Evolutionary conservation across 2,329 filamentous ascomycete genomes (phyloP).

Genomic region (Phoma sp.): DNA sequence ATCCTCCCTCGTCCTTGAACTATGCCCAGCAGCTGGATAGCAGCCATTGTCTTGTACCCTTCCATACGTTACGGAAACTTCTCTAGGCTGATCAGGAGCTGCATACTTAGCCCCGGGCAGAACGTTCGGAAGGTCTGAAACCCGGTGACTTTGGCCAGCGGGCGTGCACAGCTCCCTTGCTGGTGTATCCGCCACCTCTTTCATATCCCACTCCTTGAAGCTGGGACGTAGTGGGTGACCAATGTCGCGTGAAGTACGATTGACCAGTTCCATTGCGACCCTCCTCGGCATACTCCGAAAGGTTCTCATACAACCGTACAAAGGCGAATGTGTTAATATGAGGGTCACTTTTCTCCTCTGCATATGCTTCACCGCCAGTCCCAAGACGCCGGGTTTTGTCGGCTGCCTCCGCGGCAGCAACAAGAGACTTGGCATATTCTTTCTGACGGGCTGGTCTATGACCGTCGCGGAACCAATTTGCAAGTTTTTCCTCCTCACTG

Average conservation of each 20-base stretch:
- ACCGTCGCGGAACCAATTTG: slow-evolving; percentile 50
- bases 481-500: slow-evolving; percentile 45
- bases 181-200: slow-evolving; percentile 51
- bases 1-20: no score
- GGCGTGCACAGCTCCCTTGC: neutral
- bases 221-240: slow-evolving; percentile 47
- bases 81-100: neutral
- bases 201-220: slow-evolving; percentile 45
- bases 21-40: no score
- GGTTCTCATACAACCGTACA: slow-evolving; percentile 51
- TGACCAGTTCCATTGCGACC: slow-evolving; percentile 24
- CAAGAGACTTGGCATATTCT: slow-evolving; percentile 33
- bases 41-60: no score
- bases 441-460: slow-evolving; percentile 33
- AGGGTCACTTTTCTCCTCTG: neutral
- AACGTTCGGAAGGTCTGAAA: neutral
- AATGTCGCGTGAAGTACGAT: slow-evolving; percentile 50
- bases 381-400: slow-evolving; percentile 19
- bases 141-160: neutral
- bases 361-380: slow-evolving; percentile 18
- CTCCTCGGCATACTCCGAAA: slow-evolving; percentile 50
- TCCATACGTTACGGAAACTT: no score
- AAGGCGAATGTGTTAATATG: slow-evolving; percentile 45
- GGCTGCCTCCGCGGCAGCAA: slow-evolving; percentile 23
- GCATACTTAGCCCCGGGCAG: neutral